A percentile compares a stretch with the other conserved stretches of the same genome.
phyloP scores from a whole-genome alignment of 2,329 filamentous ascomycete species.

The Fusarium setosum region DNA sequence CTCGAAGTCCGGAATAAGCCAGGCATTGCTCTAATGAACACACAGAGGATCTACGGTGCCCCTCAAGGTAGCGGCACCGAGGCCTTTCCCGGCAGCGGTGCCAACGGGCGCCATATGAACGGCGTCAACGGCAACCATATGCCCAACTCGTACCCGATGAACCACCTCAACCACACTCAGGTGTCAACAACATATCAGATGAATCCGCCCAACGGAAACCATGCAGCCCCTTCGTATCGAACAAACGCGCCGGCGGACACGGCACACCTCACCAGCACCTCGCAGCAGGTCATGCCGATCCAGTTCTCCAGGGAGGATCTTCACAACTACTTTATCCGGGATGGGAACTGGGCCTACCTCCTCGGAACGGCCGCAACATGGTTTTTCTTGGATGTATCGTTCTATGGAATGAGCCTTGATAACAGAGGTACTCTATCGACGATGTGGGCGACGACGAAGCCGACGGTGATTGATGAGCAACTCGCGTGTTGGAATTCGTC shows the following conservation, averaged over 20 bases:
- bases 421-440: slow-evolving; percentile 52
- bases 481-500: slow-evolving; percentile 62
- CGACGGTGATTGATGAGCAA: slow-evolving; percentile 48
- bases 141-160: slow-evolving; percentile 34
- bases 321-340: slow-evolving; percentile 61
- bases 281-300: slow-evolving; percentile 53
- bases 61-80: slow-evolving; percentile 35
- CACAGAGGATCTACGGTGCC: slow-evolving; percentile 67
- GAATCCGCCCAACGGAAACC: slow-evolving; percentile 28
- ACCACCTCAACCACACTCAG: slow-evolving; percentile 30
- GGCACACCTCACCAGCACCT: slow-evolving; percentile 45
- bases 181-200: slow-evolving; percentile 40
- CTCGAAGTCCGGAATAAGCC: slow-evolving; percentile 74
- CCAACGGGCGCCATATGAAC: slow-evolving; percentile 27
- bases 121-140: slow-evolving; percentile 27
- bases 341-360: slow-evolving; percentile 51
- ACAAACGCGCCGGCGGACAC: slow-evolving; percentile 28
- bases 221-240: slow-evolving; percentile 33
- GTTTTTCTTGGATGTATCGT: slow-evolving; percentile 66
- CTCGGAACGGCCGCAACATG: slow-evolving; percentile 59
- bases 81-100: slow-evolving; percentile 24
- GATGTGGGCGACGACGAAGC: slow-evolving; percentile 51
- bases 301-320: slow-evolving; percentile 62
- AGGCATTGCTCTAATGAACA: slow-evolving; percentile 67
- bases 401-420: slow-evolving; percentile 64